Conservation (phyloP, 345 rosid species). For the Moringa oleifera region DNA sequence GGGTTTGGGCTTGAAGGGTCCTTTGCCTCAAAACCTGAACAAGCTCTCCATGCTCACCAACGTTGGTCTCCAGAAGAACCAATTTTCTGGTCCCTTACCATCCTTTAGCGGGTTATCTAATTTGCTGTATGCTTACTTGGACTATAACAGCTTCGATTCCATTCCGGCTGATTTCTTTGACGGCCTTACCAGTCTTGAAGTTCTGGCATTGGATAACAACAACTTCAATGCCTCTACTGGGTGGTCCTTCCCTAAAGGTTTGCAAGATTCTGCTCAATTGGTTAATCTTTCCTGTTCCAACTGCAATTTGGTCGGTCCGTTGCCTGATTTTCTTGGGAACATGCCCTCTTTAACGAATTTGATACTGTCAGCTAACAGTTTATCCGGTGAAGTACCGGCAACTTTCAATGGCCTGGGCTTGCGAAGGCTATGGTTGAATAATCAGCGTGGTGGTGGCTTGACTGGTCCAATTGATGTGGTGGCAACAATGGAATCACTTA, state of each 20-base stretch:
- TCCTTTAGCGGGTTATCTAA: conserved; percentile 48
- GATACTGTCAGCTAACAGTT: conserved; percentile 43
- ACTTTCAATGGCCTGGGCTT: conserved; percentile 38
- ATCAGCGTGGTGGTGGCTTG: conserved; percentile 48
- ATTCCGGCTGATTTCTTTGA: conserved; percentile 57
- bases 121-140: conserved; percentile 44
- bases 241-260: conserved; percentile 53
- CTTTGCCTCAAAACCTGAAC: conserved; percentile 58
- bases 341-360: conserved; percentile 45
- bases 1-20: conserved; percentile 50
- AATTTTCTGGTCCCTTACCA: conserved; percentile 54
- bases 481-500: conserved; percentile 43
- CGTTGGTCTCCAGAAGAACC: conserved; percentile 61
- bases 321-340: conserved; percentile 63
- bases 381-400: conserved; percentile 52
- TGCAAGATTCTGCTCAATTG: conserved; percentile 49
- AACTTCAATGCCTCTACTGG: conserved; percentile 48
- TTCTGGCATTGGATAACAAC: conserved; percentile 59
- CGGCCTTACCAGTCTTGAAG: conserved; percentile 42
- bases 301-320: conserved; percentile 62
- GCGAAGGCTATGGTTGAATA: conserved; percentile 57
- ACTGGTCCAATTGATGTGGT: conserved; percentile 55
- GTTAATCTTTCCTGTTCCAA: conserved; percentile 48
- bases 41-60: conserved; percentile 41
- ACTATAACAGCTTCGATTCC: conserved; percentile 53